phyloP scores from a whole-genome alignment of 805 yeast species.

The Kuraishia borneana region DNA sequence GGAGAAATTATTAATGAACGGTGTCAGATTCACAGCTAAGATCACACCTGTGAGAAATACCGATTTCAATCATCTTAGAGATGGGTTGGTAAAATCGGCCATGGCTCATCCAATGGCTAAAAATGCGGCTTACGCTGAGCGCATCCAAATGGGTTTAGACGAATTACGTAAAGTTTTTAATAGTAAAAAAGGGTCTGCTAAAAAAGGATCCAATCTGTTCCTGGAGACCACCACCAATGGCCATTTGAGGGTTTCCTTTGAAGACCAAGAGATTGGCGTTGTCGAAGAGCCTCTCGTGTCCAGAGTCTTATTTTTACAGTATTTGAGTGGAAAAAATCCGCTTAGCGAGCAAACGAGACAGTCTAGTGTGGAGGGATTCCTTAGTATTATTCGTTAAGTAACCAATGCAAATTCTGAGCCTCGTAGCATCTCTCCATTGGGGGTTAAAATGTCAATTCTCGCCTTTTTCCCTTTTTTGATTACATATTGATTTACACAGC shows the following conservation, averaged over 20 bases:
- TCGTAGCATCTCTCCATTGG: too few relatives aligned
- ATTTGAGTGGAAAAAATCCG: slow-evolving; percentile 60
- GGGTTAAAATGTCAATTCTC: too few relatives aligned
- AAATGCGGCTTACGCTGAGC: slow-evolving; percentile 24
- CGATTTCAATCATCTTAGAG: slow-evolving; percentile 80
- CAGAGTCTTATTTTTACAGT: slow-evolving; percentile 61
- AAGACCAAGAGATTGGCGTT: slow-evolving; percentile 38
- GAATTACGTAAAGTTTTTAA: slow-evolving; percentile 52
- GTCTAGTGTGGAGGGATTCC: slow-evolving; percentile 18
- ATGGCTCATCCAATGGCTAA: slow-evolving; percentile 56
- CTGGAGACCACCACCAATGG: slow-evolving; percentile 45
- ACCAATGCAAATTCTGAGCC: too few relatives aligned
- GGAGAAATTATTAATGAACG: slow-evolving; percentile 42
- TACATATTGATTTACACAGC: too few relatives aligned
- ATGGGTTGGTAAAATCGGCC: slow-evolving; percentile 78
- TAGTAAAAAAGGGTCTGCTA: slow-evolving; percentile 56
- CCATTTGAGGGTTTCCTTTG: slow-evolving; percentile 29
- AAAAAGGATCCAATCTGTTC: slow-evolving; percentile 58
- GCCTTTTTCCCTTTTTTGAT: too few relatives aligned
- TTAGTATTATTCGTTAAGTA: too few relatives aligned
- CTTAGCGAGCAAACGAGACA: slow-evolving; percentile 44
- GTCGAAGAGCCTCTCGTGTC: slow-evolving; percentile 54
- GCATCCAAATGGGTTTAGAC: slow-evolving; percentile 38
- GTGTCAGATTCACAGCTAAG: slow-evolving; percentile 56
- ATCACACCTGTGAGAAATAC: slow-evolving; percentile 85